phyloP scores from a whole-genome alignment of 352 stramenopile species.

The Globisporangium paddicum region DNA sequence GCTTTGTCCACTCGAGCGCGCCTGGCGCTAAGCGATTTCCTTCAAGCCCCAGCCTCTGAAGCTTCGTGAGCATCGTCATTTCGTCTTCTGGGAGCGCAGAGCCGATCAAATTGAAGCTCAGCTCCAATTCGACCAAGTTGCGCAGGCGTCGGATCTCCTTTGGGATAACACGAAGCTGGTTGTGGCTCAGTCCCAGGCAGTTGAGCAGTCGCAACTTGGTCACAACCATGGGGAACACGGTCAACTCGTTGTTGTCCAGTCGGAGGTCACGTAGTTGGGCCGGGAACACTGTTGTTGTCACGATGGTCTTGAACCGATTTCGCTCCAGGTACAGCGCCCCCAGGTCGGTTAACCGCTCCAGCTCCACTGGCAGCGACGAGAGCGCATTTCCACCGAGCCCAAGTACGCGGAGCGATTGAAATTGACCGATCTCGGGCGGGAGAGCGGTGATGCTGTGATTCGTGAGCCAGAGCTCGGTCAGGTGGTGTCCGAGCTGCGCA shows the following conservation, averaged over 20 bases:
- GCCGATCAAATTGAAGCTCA: conserved; percentile 60
- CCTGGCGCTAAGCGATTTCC: conserved; percentile 34
- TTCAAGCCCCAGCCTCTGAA: conserved; percentile 62
- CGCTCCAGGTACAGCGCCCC: conserved; percentile 61
- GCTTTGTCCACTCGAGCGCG: conserved; percentile 18
- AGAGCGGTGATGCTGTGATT: conserved; percentile 46
- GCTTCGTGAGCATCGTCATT: conserved; percentile 30
- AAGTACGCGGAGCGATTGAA: conserved; percentile 46
- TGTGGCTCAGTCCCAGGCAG: conserved; percentile 53
- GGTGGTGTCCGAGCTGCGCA: conserved; percentile 24
- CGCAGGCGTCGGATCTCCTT: conserved; percentile 41
- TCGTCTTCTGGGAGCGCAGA: conserved; percentile 26
- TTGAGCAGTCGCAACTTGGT: conserved; percentile 54
- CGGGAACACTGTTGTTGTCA: conserved; percentile 28
- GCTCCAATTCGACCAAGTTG: conserved; percentile 60
- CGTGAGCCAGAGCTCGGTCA: conserved; percentile 59
- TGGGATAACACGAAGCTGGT: conserved; percentile 36
- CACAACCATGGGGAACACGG: conserved; percentile 37
- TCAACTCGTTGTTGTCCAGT: conserved; percentile 50
- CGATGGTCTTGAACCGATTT: conserved; percentile 45
- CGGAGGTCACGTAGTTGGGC: conserved; percentile 37
- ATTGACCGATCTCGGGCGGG: conserved; percentile 39
- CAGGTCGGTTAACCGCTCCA: conserved; percentile 26
- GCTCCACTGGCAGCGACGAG: conserved; percentile 33
- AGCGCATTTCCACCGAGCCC: conserved; percentile 57